These are phyloP conservation scores for Cystobasidium pallidum DNA, from an alignment of 1,284 basidiomycete species.

Conservation along the genomic window DNA sequence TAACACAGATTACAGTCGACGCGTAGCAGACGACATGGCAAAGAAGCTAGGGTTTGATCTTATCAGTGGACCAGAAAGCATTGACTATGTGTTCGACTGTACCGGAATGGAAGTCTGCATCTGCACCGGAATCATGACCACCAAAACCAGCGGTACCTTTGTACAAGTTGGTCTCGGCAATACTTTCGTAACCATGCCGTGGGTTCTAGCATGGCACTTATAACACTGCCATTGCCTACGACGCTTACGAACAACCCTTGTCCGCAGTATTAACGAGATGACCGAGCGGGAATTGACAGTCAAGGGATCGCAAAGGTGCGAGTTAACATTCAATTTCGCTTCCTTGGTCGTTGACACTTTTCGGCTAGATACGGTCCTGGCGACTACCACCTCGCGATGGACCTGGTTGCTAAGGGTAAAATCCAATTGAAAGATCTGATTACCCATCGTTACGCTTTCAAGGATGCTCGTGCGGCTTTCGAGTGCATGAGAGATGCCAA, in stretches of 20 bases:
- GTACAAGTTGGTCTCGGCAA: constrained; percentile 64
- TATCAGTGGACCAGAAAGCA: constrained; percentile 58
- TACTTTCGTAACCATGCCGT: constrained; percentile 56
- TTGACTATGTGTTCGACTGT: constrained; percentile 66
- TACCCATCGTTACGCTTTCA: constrained; percentile 60
- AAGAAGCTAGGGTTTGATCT: constrained; percentile 59
- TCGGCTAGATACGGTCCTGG: constrained; percentile 64
- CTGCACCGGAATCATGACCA: constrained; percentile 63
- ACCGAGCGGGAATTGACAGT: constrained; percentile 76
- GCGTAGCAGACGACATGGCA: constrained; percentile 58
- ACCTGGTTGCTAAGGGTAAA: constrained; percentile 61
- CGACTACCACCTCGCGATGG: constrained; percentile 65
- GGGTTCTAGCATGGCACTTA: neutral
- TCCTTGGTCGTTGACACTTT: constrained; percentile 60
- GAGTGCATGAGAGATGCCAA: constrained; percentile 66
- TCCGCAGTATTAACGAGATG: constrained; percentile 59
- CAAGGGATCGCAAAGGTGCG: constrained; percentile 74
- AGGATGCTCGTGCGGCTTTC: constrained; percentile 62
- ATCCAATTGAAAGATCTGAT: constrained; percentile 62
- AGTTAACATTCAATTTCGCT: neutral
- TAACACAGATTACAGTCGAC: constrained; percentile 56
- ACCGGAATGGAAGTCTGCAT: constrained; percentile 65
- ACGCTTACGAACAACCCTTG: neutral
- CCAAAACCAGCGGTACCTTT: constrained; percentile 71
- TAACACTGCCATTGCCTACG: neutral